A percentile compares a stretch with the other conserved stretches of the same genome.
These are phyloP conservation scores for Paraconiothyrium sp. DNA, from an alignment of 2,329 filamentous ascomycete genomes.

Conservation along the genomic window DNA sequence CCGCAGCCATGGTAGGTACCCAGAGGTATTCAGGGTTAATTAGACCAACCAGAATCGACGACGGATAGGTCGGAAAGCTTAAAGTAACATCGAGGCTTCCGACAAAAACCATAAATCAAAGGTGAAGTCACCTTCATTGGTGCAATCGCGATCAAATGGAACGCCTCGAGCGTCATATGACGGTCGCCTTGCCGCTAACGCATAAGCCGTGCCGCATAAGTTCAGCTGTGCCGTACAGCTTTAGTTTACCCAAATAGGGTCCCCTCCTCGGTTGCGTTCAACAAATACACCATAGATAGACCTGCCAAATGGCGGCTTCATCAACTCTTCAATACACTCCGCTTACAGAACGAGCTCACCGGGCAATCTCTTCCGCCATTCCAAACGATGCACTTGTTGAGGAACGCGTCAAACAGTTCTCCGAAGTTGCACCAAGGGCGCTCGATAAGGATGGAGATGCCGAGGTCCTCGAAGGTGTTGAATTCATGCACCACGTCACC, in stretches of 20 bases:
- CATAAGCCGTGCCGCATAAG: background rate
- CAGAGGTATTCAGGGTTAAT: background rate
- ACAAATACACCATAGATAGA: too few species aligned
- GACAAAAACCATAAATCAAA: background rate
- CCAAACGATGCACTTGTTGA: background rate
- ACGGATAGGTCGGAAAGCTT: background rate
- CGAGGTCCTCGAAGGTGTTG: background rate
- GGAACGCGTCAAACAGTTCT: background rate
- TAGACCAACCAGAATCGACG: background rate
- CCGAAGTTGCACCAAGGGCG: background rate
- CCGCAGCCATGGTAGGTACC: background rate
- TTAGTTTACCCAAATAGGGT: background rate
- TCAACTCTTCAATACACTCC: constrained; percentile 4
- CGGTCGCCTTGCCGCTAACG: background rate
- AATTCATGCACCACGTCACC: background rate
- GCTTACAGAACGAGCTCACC: background rate
- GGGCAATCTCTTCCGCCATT: background rate
- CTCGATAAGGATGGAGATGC: background rate
- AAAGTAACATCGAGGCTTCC: background rate
- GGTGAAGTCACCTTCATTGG: background rate
- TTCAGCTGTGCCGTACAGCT: background rate
- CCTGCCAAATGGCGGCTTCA: background rate
- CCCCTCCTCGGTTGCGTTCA: too few species aligned
- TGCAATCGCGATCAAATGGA: background rate
- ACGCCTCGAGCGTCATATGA: background rate